Conservation (phyloP, 2,329 filamentous ascomycete genomes). For the Nigrospora oryzae region DNA sequence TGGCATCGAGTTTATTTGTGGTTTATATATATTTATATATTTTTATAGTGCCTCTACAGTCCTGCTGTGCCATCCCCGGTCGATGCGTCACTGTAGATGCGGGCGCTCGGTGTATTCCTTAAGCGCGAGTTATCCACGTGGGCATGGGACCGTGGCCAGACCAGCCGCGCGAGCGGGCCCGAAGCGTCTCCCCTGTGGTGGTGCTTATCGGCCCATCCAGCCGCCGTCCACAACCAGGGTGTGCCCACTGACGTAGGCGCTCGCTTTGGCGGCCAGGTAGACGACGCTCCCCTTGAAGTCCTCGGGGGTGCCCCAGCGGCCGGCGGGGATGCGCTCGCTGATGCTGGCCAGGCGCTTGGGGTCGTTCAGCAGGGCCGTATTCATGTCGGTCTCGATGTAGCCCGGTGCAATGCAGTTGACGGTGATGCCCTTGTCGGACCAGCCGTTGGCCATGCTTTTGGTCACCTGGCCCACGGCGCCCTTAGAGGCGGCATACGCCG, state of each 20-base stretch:
- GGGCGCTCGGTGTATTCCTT: too few relatives aligned
- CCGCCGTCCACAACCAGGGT: slow-evolving; percentile 44
- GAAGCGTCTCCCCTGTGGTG: background rate
- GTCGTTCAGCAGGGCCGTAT: slow-evolving; percentile 28
- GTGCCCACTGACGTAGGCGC: slow-evolving; percentile 43
- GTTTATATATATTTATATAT: background rate
- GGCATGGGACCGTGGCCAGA: background rate
- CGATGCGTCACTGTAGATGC: too few relatives aligned
- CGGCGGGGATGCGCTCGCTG: slow-evolving; percentile 38
- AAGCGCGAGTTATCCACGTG: too few relatives aligned
- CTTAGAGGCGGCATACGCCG: slow-evolving; percentile 58
- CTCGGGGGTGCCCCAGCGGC: slow-evolving; percentile 37
- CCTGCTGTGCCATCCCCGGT: too few relatives aligned
- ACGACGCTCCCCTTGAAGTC: slow-evolving; percentile 41
- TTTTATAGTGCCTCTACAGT: background rate
- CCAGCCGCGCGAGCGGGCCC: too few relatives aligned
- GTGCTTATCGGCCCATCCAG: slow-evolving; percentile 28
- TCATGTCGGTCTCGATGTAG: slow-evolving; percentile 37
- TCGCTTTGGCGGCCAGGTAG: slow-evolving; percentile 37
- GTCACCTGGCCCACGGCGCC: slow-evolving; percentile 51
- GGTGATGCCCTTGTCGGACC: slow-evolving; percentile 31
- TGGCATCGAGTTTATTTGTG: background rate
- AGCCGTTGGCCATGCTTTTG: slow-evolving; percentile 45
- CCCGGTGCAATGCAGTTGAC: slow-evolving; percentile 31
- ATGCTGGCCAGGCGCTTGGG: slow-evolving; percentile 27